Percentiles rank a stretch among this genome's conserved stretches.
These are phyloP conservation scores for Hura crepitans DNA, from an alignment of 441 rosid genomes.

Conservation along the genomic window DNA sequence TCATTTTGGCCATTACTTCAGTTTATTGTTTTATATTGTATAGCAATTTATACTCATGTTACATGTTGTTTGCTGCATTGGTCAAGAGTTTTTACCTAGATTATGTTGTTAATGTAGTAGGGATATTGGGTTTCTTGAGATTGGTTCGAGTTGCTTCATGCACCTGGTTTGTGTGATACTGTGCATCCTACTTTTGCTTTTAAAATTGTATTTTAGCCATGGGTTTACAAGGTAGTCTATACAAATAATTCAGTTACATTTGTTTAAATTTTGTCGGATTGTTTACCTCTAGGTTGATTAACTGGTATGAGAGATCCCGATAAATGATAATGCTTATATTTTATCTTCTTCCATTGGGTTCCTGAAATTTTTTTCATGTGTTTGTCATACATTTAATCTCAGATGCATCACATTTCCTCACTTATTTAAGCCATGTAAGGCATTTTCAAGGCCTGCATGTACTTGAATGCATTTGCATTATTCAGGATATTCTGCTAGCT, in stretches of 20 bases:
- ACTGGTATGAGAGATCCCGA: too few species aligned
- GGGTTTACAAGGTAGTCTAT: not conserved
- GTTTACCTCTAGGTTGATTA: not conserved
- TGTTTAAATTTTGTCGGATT: not conserved
- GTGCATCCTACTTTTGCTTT: constrained; percentile 5
- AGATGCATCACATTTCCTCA: not conserved
- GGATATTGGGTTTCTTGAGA: not conserved
- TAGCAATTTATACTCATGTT: not conserved
- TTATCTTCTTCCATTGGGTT: not conserved
- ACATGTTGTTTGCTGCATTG: not conserved
- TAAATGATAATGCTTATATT: too few species aligned
- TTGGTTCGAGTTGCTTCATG: not conserved
- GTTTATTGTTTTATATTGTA: constrained; percentile 14
- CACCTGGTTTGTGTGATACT: not conserved
- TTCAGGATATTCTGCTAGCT: not conserved
- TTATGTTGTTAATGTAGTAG: not conserved
- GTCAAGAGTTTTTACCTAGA: not conserved
- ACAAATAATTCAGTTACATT: not conserved
- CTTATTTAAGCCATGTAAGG: not conserved
- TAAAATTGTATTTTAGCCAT: not conserved
- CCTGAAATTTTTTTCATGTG: not conserved
- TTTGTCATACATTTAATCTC: not conserved
- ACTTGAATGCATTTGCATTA: not conserved
- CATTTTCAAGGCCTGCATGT: not conserved
- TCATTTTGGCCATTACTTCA: constrained; percentile 11